Evolutionary conservation across 2,329 filamentous ascomycete species (phyloP), one percentile per base, ranked within the genome.

Genomic region (Fusarium lyarnte): DNA sequence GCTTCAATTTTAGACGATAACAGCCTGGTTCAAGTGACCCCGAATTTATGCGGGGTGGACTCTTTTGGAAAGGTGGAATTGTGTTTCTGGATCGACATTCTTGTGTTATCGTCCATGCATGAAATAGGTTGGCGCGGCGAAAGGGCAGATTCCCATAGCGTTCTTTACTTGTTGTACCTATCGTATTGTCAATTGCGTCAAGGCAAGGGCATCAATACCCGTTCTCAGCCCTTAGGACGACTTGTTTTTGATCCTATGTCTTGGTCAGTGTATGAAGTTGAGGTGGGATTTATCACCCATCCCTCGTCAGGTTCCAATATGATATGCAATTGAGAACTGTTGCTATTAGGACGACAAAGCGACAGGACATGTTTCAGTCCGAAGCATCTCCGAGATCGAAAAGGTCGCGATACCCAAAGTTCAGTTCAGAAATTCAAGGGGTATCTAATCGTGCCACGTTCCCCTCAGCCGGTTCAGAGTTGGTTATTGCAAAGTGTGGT

Each of bases 71-170:
- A 70, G 52, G 58, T 43, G 46, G 52, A 54, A 66, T 41, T 58
- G 63, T 73, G 29, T 61, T 58, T 69, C 72, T 74, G 54, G 49
- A 42, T 69, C 39, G 55, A 29, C 46, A 43, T 66, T 45, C 21
- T 74, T 65, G 27, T 61, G 35, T 68, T 63, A 39, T 63, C 43
- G 52, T 73, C 61, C 52, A 73, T 74, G 70, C 68, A 73, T 75
- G 61, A 62, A 63, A 63, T 73, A 36, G 72, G 64, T 61, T 69
- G 63, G 74, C 71, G 71, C 58, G 69, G 75, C 73, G 74, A 77
- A 74, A 64, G 71, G 74, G 65, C 66, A 66, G 63, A 69, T 73
- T 69, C 69, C 68, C 66, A 77, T 73, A 70, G 70, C 74, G 70
- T 77, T 73, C 57, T 65, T 68, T 39, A 63, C 47, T 70, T 63